Base-by-base conservation (phyloP, 345 rosid species). In the Citrus sinensis region DNA sequence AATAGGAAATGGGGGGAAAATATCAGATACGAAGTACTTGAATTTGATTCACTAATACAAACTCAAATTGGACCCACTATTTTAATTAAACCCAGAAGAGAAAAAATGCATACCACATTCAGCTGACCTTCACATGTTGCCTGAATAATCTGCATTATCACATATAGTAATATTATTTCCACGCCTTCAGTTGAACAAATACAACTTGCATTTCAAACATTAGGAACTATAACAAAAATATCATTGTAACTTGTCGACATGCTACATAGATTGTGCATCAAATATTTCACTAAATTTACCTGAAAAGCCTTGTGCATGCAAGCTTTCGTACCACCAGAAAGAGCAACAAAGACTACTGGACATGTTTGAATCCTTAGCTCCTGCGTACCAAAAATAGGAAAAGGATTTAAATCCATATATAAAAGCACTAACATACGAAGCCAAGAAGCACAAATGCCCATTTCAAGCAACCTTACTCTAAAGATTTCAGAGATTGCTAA, bases 251-350 rank as follows among this genome's bases (percentile, higher is more conserved):
- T 67, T 65, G 46, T 49, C 71, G 30, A 3, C n/a, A 37, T n/a
- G 39, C 24, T 30, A 35, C 34, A 51, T 37, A 54, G 30, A 76
- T 17, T 27, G 42, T 56, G 67, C 2, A 6, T n/a, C 34, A 1
- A 40, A 27, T 8, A 40, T 32, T 55, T 66, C 68, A 54, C 24
- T 32, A 40, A 66, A 56, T 29, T 67, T 84, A 83, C 99, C 97
- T 96, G 97, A 73, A 90, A 85, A 32, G 89, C 91, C 88, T 96
- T 92, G 87, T 90, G 88, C 98, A 92, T 85, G 83, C 97, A 94
- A 79, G 98, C 97, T 85, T 96, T 94, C 2, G 97, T 80, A 85
- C 93, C 93, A 2, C 95, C 98, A 80, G 98, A 96, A 82, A 96
- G 82, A 34, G 98, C 90, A 42, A 89, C 86, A 80, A 94, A 90